A percentile compares a stretch with the other conserved stretches of the same genome.
phyloP scores from a whole-genome alignment of 2,329 filamentous ascomycete genomes.

The Apiospora sp. region DNA sequence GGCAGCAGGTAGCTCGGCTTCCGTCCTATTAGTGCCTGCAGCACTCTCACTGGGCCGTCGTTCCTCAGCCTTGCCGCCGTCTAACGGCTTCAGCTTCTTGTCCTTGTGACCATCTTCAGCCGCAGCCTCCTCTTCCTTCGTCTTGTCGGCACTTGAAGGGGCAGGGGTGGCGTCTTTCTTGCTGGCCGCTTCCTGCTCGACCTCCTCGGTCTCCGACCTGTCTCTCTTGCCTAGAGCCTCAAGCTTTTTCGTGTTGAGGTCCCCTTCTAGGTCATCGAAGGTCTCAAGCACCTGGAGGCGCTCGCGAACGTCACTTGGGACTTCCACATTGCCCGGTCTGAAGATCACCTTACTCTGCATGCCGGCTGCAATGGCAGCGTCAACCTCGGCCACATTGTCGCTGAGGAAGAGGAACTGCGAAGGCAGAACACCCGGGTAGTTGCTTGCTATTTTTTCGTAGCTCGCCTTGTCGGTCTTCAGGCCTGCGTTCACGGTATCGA shows the following conservation, averaged over 20 bases:
- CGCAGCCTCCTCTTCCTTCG: neutral
- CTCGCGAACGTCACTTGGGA: constrained; percentile 58
- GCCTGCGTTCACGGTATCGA: constrained; percentile 83
- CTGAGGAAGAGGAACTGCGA: constrained; percentile 78
- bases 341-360: constrained; percentile 69
- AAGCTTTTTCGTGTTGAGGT: constrained; percentile 32
- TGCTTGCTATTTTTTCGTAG: constrained; percentile 70
- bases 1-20: neutral
- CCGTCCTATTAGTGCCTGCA: constrained; percentile 14
- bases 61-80: neutral
- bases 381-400: constrained; percentile 77
- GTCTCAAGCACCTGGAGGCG: constrained; percentile 40
- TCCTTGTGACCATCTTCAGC: constrained; percentile 6
- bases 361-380: constrained; percentile 67
- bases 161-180: constrained; percentile 12
- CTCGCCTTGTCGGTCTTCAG: constrained; percentile 73
- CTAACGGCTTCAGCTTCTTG: constrained; percentile 23
- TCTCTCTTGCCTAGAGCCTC: constrained; percentile 29
- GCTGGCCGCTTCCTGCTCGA: neutral
- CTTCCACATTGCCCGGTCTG: constrained; percentile 74
- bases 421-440: constrained; percentile 54
- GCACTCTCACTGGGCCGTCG: neutral
- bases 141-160: neutral
- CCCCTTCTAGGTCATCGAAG: constrained; percentile 38
- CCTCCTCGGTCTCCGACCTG: neutral